A percentile compares a stretch with the other conserved stretches of the same genome.
phyloP scores from a whole-genome alignment of 179 eudicot genomes.

The Nepenthes alata region DNA sequence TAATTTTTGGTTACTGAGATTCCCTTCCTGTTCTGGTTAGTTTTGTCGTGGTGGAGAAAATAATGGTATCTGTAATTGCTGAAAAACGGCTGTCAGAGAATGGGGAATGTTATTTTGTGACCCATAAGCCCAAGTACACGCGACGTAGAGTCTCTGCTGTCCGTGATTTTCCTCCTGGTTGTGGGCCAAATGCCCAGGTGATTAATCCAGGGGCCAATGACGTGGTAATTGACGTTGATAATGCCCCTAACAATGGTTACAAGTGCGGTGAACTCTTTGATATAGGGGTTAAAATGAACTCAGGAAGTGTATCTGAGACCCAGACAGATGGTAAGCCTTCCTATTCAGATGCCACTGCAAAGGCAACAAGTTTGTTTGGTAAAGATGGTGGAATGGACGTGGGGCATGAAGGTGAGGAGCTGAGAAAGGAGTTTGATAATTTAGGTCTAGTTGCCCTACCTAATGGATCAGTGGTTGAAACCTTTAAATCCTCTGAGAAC shows the following conservation, averaged over 20 bases:
- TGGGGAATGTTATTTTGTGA: constrained; percentile 10
- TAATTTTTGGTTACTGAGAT: constrained; percentile 3
- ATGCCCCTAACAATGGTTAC: constrained; percentile 5
- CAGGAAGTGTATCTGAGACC: neutral
- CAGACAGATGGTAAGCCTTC: neutral
- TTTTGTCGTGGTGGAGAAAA: constrained; percentile 5
- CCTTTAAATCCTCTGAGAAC: neutral
- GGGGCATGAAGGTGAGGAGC: neutral
- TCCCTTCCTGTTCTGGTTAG: constrained; percentile 2
- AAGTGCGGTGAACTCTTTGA: neutral
- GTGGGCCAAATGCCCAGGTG: constrained; percentile 31
- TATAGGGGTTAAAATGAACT: constrained; percentile 1
- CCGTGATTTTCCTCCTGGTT: constrained; percentile 60
- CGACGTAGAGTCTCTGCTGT: constrained; percentile 41
- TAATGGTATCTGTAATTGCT: constrained; percentile 17
- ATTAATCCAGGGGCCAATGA: constrained; percentile 1
- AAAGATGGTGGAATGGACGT: neutral
- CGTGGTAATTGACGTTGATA: constrained; percentile 5
- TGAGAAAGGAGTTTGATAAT: neutral
- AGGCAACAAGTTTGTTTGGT: neutral
- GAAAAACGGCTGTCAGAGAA: constrained; percentile 14
- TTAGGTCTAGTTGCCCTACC: neutral
- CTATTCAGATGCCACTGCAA: too few species aligned
- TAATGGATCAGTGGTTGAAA: neutral
- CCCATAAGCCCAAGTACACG: constrained; percentile 34